Conservation (phyloP, 1,139 yeast species). For the Yamadazyma songkhlaensis region DNA sequence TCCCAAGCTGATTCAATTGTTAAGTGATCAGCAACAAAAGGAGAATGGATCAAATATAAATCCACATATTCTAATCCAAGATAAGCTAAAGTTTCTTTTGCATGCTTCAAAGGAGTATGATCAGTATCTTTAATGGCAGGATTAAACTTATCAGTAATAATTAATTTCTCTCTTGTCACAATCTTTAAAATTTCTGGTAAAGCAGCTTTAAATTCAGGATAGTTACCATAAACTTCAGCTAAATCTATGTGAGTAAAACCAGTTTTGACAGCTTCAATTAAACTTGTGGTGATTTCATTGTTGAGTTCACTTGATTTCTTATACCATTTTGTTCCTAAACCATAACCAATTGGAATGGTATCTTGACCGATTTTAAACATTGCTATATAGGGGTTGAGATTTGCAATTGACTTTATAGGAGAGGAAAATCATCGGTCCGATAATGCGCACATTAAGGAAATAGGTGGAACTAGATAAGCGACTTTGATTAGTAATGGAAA, state of each 20-base stretch:
- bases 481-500: too few species aligned
- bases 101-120: slow-evolving; percentile 10
- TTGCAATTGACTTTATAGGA: too few species aligned
- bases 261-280: slow-evolving; percentile 42
- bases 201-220: slow-evolving; percentile 59
- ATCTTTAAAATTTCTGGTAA: slow-evolving; percentile 17
- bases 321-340: slow-evolving; percentile 67
- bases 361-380: neutral
- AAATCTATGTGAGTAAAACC: slow-evolving; percentile 61
- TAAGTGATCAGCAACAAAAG: slow-evolving; percentile 44
- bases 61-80: slow-evolving; percentile 66
- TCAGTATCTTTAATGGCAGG: slow-evolving; percentile 30
- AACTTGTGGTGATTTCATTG: slow-evolving; percentile 38
- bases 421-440: too few species aligned
- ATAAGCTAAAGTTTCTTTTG: slow-evolving; percentile 36
- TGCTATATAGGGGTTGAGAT: too few species aligned
- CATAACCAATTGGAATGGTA: slow-evolving; percentile 38
- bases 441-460: too few species aligned
- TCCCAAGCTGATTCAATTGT: slow-evolving; percentile 31
- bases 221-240: slow-evolving; percentile 66
- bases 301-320: slow-evolving; percentile 28
- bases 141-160: slow-evolving; percentile 56
- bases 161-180: slow-evolving; percentile 43
- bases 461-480: too few species aligned
- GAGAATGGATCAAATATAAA: slow-evolving; percentile 67